Conservation (phyloP, 202 grass and related monocot species). For the Setaria italica region DNA sequence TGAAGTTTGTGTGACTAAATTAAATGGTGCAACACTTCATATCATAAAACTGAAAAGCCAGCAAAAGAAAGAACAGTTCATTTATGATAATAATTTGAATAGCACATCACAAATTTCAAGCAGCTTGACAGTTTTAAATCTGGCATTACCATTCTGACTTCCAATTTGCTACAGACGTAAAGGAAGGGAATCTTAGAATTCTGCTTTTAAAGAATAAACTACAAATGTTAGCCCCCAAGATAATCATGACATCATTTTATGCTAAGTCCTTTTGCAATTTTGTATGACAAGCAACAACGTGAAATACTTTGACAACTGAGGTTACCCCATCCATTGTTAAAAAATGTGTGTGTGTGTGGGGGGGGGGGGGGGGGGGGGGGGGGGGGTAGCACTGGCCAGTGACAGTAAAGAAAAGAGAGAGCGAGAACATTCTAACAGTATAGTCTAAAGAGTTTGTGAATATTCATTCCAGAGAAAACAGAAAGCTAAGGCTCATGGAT, state of each 20-base stretch:
- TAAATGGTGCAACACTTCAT: constrained; percentile 4
- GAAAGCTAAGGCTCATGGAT: constrained; percentile 18
- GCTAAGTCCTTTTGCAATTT: neutral
- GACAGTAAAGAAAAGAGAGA: neutral
- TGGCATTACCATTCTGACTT: constrained; percentile 27
- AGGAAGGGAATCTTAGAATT: neutral
- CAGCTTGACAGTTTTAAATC: neutral
- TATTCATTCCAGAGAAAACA: constrained; percentile 34
- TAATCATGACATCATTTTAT: constrained; percentile 32
- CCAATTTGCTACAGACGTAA: neutral
- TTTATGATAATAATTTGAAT: constrained; percentile 1
- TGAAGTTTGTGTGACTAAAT: constrained; percentile 35
- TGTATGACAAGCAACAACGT: constrained; percentile 11
- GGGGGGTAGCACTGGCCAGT: too few relatives aligned
- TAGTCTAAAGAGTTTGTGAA: constrained; percentile 5
- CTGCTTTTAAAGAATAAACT: constrained; percentile 11
- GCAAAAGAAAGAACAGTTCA: constrained; percentile 25
- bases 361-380: too few relatives aligned
- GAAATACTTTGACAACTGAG: constrained; percentile 14
- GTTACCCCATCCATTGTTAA: neutral
- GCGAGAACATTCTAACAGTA: neutral
- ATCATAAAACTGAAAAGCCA: neutral
- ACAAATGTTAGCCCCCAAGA: neutral
- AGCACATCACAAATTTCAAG: constrained; percentile 23
- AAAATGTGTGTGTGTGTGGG: too few relatives aligned